Percentiles rank a stretch among this genome's conserved stretches.
Evolutionary conservation across 2,329 filamentous ascomycete genomes (phyloP).

Genomic region (Coniochaeta ligniaria): DNA sequence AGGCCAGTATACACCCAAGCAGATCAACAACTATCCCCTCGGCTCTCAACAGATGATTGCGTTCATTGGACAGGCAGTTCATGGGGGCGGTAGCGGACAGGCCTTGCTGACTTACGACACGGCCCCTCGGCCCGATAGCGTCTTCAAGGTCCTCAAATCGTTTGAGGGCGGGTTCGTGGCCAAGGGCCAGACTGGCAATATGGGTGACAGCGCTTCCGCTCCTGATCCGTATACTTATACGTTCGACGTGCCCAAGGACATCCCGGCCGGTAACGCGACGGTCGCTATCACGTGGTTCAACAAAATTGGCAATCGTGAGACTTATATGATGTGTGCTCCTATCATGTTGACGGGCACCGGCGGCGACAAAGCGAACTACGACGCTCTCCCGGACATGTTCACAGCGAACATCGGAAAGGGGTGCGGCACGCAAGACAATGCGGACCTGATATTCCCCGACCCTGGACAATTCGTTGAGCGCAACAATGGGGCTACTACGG

Average conservation of each 20-base stretch:
- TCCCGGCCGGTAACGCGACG: constrained; percentile 70
- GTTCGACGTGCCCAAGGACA: constrained; percentile 63
- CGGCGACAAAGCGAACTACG: constrained; percentile 44
- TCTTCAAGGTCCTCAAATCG: constrained; percentile 86
- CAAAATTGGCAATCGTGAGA: constrained; percentile 78
- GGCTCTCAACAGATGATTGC: constrained; percentile 54
- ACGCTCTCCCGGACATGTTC: constrained; percentile 66
- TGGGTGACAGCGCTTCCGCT: constrained; percentile 36
- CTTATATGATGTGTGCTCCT: constrained; percentile 95
- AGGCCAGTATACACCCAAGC: constrained; percentile 27
- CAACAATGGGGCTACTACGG: neutral
- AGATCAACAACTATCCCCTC: constrained; percentile 53
- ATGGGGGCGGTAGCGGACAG: constrained; percentile 91
- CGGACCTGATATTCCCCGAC: constrained; percentile 61
- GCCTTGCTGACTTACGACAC: constrained; percentile 76
- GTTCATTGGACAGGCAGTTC: constrained; percentile 67
- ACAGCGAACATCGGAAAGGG: constrained; percentile 54
- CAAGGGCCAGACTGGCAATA: constrained; percentile 47
- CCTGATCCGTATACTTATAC: constrained; percentile 51
- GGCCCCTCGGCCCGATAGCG: constrained; percentile 54
- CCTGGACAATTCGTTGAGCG: constrained; percentile 51
- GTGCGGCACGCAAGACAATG: constrained; percentile 23
- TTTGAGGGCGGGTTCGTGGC: constrained; percentile 81
- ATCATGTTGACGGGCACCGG: constrained; percentile 53
- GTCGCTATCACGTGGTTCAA: constrained; percentile 96